Evolutionary conservation across 2,329 filamentous ascomycete genomes (phyloP), one percentile per base, ranked within the genome.

Genomic region (Elsinoe arachidis): DNA sequence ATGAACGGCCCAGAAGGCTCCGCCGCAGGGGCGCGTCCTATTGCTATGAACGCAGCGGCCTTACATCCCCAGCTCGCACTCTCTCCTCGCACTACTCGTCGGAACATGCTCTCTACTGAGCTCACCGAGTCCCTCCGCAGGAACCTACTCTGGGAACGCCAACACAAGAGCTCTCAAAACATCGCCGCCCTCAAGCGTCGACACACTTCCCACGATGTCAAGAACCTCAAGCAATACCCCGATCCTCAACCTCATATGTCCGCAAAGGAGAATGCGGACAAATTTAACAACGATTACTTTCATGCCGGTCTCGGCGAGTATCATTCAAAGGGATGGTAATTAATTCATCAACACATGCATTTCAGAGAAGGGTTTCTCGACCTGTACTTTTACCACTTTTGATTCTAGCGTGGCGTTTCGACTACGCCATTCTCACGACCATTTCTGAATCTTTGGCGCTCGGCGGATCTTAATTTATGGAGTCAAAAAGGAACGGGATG

Each of bases 21-120:
- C 44, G 58, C 19, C 5, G 33, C 35, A 56, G 56, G 52, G 53
- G 85, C 89, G 1, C 90, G 92, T 70, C 90, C 91, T 26, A 96
- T 96, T 67, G 82, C 85, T 66, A 82, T 85, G 67, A 85, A 83
- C 12, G 81, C 86, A 17, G 80, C 80, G n/a, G 84, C 84, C 58
- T 76, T 76, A 5, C 83, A 87, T 62, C 86, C 88, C 57, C 64
- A 66, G 58, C 61, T 67, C 11, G 88, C 90, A 1, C 80, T 96
- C 62, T 97, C 93, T 4, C 93, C 93, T 3, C 84, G 90, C 58
- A 96, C 92, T 0, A 96, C 91, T 0, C 83, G 93, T 54, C 83
- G 91, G 60, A 95, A 96, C 72, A 99, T 99, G 93, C 80, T 99
- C 58, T 87, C 89, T 7, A 95, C 89, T 0, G 93, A 99, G 74